Evolutionary conservation across 306 rosid species (phyloP), one percentile per base, ranked within the genome.

Genomic region (Acacia melanoxylon): DNA sequence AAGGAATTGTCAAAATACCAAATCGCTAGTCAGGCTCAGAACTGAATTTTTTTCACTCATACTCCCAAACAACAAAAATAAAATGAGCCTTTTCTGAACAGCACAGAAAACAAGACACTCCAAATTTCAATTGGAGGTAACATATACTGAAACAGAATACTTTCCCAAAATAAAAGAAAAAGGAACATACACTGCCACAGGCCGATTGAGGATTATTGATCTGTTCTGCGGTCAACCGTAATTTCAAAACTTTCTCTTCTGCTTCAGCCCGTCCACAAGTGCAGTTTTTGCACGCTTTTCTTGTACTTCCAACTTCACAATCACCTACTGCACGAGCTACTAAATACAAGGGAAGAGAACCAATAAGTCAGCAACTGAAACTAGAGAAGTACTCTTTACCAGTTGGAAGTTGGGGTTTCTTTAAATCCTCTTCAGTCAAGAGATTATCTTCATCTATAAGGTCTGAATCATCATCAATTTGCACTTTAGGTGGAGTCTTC

Each of bases 271-370:
- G 89, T 81, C 99, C 99, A 81, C 99, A 95, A 8, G 56, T 76
- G 91, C 98, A 95, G 81, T 92, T 93, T 88, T 88, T 95, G 90
- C 99, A 95, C 77, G 99, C 99, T 88, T 93, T 95, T 83, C 91
- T 95, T 7, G 96, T 92, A 68, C 91, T 88, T 82, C 99, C 92
- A 56, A 86, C 85, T 85, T 93, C 97, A 82, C 98, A 95, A 81
- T 93, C 99, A 80, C 89, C 94, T 72, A 84, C 85, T 85, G 91
- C 83, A 83, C 12, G 61, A 85, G 71, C 76, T 37, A 65, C 22
- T 29, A 29, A 29, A 29, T 29, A 29, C 31, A 29, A 29, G 31
- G 31, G 31, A 29, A 29, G 31, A 29, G 2, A 29, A 29, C 31
- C 31, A 29, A 29, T 29, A 29, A 29, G 31, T 29, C 31, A 29